Evolutionary conservation across 257 asterid genomes (phyloP), one percentile per base, ranked within the genome.

Genomic region (Salvia splendens): DNA sequence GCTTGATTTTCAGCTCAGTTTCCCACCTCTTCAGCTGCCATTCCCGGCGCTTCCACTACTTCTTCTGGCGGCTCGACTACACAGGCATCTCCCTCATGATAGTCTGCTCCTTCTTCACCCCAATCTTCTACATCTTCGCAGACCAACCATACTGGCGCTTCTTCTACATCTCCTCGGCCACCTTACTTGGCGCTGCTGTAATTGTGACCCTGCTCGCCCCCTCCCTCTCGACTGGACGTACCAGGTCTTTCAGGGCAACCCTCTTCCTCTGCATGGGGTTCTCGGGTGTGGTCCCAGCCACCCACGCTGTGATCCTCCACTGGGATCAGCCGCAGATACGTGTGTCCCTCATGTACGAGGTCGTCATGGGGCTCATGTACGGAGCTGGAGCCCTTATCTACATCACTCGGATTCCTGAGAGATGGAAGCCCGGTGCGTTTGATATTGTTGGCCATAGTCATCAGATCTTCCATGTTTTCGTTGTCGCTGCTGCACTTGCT

Each of bases 41-140:
- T 67, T 92, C 98, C 53, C 80, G 50, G 32, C 83, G 80, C 9
- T 92, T 75, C 79, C 81, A 78, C 78, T 74, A 62, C 79, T 82
- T 92, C 85, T 89, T 92, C 81, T 92, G 98, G 98, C 90, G 97
- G 63, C 82, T 92, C 40, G 98, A 92, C 74, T 89, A 92, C 28
- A 73, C 91, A 8, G 97, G 98, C 47, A 92, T 92, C 58, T 74
- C 98, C 45, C 58, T 89, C 50, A 92, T 92, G 98, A 89, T 92
- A 5, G 87, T 87, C 76, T 75, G 79, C 78, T 92, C 98, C 49
- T 92, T 92, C 86, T 83, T 87, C 38, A 81, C 97, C 8, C 97
- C 97, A 8, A 70, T 89, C 49, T 92, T 83, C 84, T 92, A 92
- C 69, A 58, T 86, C 16, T 89, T 92, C 87, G 75, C 67, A 2